phyloP scores from a whole-genome alignment of 176 grass and related monocot species.

The Zizania latifolia region DNA sequence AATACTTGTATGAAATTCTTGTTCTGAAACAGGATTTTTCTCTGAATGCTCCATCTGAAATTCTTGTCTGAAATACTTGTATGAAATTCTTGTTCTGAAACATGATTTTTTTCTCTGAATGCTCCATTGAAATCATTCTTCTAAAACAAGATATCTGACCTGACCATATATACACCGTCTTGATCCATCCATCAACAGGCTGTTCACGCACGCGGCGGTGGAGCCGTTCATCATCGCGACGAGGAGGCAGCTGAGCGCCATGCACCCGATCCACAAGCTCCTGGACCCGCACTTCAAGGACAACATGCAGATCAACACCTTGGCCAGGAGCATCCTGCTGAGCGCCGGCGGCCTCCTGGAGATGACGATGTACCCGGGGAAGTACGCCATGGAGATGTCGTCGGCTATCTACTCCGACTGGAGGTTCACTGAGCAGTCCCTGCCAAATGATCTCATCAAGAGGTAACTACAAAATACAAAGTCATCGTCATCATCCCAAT shows the following conservation, averaged over 20 bases:
- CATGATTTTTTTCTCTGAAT: too few species aligned
- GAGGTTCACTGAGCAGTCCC: conserved; percentile 72
- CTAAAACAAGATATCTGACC: not conserved
- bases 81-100: not conserved
- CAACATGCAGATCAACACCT: conserved; percentile 77
- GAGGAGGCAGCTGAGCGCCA: conserved; percentile 69
- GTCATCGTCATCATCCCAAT: not conserved
- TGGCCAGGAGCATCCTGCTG: conserved; percentile 88
- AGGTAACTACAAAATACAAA: conserved; percentile 21
- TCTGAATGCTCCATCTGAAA: not conserved
- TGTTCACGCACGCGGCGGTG: conserved; percentile 76
- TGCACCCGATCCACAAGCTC: conserved; percentile 92
- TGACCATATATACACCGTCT: not conserved
- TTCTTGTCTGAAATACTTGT: not conserved
- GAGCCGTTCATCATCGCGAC: conserved; percentile 94
- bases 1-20: not conserved
- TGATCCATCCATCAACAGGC: conserved; percentile 22
- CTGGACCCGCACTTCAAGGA: conserved; percentile 96
- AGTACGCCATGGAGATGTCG: conserved; percentile 73
- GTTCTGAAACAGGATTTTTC: not conserved
- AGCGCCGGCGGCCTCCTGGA: conserved; percentile 61
- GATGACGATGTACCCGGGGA: conserved; percentile 74
- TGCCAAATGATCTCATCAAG: conserved; percentile 75
- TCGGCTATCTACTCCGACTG: conserved; percentile 64
- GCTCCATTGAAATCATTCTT: not conserved